Conservation (phyloP, 495 filamentous ascomycete genomes). For the Staphylotrichum longicolle region DNA sequence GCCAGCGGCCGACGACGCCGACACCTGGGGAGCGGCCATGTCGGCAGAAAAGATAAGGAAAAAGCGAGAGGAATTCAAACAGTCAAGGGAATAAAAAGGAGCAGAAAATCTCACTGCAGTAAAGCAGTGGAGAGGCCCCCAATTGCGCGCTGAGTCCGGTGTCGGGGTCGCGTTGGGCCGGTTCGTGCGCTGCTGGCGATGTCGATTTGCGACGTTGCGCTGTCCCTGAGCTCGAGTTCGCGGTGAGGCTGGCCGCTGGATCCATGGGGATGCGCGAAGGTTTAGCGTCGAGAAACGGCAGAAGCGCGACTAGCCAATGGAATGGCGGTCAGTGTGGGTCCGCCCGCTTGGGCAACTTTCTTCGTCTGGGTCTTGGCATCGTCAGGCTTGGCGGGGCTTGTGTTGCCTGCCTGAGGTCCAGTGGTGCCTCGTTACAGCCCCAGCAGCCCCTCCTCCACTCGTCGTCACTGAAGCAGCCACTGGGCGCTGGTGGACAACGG, state of each 20-base stretch:
- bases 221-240: slow-evolving; percentile 7
- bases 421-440: neutral
- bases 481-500: no score
- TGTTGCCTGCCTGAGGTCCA: no score
- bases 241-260: slow-evolving; percentile 7
- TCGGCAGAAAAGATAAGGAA: slow-evolving; percentile 4
- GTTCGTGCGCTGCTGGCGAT: neutral
- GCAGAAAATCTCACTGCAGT: neutral
- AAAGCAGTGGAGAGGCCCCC: neutral
- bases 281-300: slow-evolving; percentile 17
- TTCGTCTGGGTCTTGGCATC: neutral
- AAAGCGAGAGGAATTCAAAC: neutral
- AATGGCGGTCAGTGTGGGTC: neutral
- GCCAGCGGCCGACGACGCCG: slow-evolving; percentile 19
- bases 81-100: neutral
- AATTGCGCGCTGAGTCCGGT: neutral
- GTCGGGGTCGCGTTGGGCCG: neutral
- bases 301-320: slow-evolving; percentile 24
- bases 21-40: slow-evolving; percentile 36
- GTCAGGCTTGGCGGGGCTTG: no score
- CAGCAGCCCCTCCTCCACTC: neutral
- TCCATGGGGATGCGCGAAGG: slow-evolving; percentile 16
- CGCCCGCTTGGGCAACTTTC: neutral
- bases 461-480: no score
- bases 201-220: slow-evolving; percentile 9